phyloP scores from a whole-genome alignment of 805 yeast species.

The Candida verbasci region DNA sequence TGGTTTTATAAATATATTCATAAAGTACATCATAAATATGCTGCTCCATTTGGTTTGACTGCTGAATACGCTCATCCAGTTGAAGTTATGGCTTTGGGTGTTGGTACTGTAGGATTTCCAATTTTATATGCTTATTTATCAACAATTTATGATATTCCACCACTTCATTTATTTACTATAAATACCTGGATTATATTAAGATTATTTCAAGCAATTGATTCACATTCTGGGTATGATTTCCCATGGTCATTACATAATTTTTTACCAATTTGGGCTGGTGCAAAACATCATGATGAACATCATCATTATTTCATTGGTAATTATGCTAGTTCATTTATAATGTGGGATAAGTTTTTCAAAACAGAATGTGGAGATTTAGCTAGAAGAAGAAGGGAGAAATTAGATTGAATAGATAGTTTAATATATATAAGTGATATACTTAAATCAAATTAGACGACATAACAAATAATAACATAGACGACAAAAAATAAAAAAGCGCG shows the following conservation, averaged over 20 bases:
- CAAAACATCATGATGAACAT: slow-evolving; percentile 96
- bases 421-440: too few relatives aligned
- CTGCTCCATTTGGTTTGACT: slow-evolving; percentile 95
- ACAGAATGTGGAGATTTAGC: slow-evolving; percentile 91
- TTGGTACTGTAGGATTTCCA: slow-evolving; percentile 96
- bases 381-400: slow-evolving; percentile 65
- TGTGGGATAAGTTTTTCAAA: slow-evolving; percentile 86
- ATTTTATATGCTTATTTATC: slow-evolving; percentile 75
- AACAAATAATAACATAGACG: too few relatives aligned
- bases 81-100: slow-evolving; percentile 85
- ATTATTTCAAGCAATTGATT: slow-evolving; percentile 93
- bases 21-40: slow-evolving; percentile 96
- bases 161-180: slow-evolving; percentile 82
- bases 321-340: slow-evolving; percentile 90
- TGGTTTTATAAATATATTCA: slow-evolving; percentile 88
- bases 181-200: slow-evolving; percentile 84
- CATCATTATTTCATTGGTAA: slow-evolving; percentile 95
- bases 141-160: slow-evolving; percentile 38
- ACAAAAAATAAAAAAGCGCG: too few relatives aligned
- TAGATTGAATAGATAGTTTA: slow-evolving; percentile 43
- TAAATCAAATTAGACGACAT: too few relatives aligned
- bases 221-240: slow-evolving; percentile 97
- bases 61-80: slow-evolving; percentile 98
- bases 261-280: slow-evolving; percentile 97
- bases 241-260: slow-evolving; percentile 94